Base-by-base conservation (phyloP, 1,284 basidiomycete genomes). In the Cronartium ribicola region DNA sequence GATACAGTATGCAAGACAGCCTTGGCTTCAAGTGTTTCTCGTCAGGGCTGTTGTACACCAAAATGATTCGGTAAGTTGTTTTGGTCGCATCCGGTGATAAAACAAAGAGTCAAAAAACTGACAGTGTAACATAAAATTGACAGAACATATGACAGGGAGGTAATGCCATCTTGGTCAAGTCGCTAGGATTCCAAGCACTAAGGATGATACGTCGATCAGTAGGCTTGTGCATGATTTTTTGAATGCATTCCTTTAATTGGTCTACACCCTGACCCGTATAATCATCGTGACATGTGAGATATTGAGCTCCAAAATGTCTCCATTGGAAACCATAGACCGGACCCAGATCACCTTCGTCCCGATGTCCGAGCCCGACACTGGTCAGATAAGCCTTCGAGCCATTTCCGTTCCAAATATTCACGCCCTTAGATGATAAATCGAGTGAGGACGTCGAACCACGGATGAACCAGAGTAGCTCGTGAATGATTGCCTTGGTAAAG, bases 251-350 rank as follows among this genome's bases (percentile, higher is more conserved):
- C 67, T 84, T 83, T 61, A 98, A 84, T 83, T 98, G 95, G 83
- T 98, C 96, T 41, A 98, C 92, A 29, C 95, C 95, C 79, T 96
- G 83, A 0, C 91, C 92, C 0, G 85, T 83, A 80, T 98, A 98
- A 79, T 92, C 87, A 68, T 82, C 79, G 60, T 94, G 90, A 77
- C 89, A 91, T 77, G 91, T 88, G 22, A 84, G 84, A 80, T 98
- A 98, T 77, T 87, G 83, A 0, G 95, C 95, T 0, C 96, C 95
- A 82, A 98, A 98, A 81, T 98, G 94, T 70, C 95, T 85, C 95
- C 96, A 98, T 80, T 98, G 95, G 81, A 98, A 98, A 0, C 95
- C 95, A 81, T 98, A 98, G 1, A 98, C 92, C 0, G 96, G 95
- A 0, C 95, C 95, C 1, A 98, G 83, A 81, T 98, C 95, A 6